Evolutionary conservation across 441 rosid species (phyloP).

Genomic region (Erodium trifolium): DNA sequence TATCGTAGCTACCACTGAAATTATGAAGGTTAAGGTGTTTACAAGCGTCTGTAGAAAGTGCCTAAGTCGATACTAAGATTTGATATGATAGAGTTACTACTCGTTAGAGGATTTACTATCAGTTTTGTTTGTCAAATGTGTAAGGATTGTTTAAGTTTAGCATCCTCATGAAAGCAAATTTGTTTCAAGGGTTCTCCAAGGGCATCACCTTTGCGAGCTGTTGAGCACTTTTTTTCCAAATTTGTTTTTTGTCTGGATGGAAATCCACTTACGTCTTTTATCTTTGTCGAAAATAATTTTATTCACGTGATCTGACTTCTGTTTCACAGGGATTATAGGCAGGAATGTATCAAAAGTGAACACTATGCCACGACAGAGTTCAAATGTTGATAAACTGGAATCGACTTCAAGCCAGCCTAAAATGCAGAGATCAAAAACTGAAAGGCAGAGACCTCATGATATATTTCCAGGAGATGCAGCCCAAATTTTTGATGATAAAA

Average conservation of each 20-base stretch:
- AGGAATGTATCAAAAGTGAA: conserved; percentile 29
- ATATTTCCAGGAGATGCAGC: conserved; percentile 74
- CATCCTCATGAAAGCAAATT: not conserved
- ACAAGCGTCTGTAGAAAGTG: not conserved
- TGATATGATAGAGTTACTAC: not conserved
- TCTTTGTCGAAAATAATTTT: conserved; percentile 6
- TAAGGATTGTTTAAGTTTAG: not conserved
- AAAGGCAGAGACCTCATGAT: conserved; percentile 41
- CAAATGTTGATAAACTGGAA: conserved; percentile 33
- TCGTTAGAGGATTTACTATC: not conserved
- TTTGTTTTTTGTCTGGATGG: not conserved
- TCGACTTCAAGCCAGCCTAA: conserved; percentile 36
- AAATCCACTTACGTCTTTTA: not conserved
- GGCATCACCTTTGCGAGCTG: not conserved
- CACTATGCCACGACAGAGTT: conserved; percentile 29
- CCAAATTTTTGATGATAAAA: conserved; percentile 58
- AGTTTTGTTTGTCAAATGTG: not conserved
- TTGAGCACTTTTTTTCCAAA: not conserved
- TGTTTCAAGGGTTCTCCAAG: not conserved
- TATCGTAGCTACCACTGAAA: not conserved
- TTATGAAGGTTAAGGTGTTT: not conserved
- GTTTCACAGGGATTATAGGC: conserved; percentile 33
- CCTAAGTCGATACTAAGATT: not conserved
- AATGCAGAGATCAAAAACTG: conserved; percentile 67
- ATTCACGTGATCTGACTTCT: conserved; percentile 14